phyloP scores from a whole-genome alignment of 345 rosid species.

The Hibiscus tridactylites region DNA sequence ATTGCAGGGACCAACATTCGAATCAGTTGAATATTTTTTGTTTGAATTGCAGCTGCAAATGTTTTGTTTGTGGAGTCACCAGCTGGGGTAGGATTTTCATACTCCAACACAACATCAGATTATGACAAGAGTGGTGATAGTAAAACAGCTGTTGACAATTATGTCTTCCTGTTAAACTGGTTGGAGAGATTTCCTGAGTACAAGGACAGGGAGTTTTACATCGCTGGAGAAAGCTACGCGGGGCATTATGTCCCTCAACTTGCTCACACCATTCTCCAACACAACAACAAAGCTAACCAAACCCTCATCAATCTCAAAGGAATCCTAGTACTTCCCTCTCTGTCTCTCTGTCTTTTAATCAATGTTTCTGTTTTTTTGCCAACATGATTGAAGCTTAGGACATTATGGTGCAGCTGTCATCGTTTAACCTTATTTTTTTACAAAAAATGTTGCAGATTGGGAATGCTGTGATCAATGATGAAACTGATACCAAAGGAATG shows the following conservation, averaged over 20 bases:
- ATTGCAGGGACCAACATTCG: too few species aligned
- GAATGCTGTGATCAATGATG: conserved; percentile 63
- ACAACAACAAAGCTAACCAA: conserved; percentile 34
- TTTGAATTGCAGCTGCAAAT: conserved; percentile 42
- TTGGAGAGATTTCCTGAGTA: conserved; percentile 77
- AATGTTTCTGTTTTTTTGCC: background rate
- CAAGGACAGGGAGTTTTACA: conserved; percentile 54
- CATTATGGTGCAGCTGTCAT: background rate
- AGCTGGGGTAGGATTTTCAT: conserved; percentile 85
- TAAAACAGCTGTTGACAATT: conserved; percentile 58
- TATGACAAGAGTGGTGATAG: conserved; percentile 43
- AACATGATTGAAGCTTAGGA: conserved; percentile 2
- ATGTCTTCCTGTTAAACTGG: conserved; percentile 66
- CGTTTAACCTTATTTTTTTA: background rate
- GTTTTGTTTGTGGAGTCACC: conserved; percentile 81
- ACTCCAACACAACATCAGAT: conserved; percentile 62
- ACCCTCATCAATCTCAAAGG: conserved; percentile 72
- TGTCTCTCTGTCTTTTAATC: background rate
- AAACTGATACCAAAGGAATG: conserved; percentile 63
- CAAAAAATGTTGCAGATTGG: conserved; percentile 46
- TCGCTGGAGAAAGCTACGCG: conserved; percentile 89
- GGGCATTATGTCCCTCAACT: conserved; percentile 88
- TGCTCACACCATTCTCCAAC: conserved; percentile 50
- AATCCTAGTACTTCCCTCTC: conserved; percentile 32
- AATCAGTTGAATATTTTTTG: background rate